These are phyloP conservation scores for Annona squamosa DNA, from an alignment of 164 flowering plant genomes.

Conservation along the genomic window DNA sequence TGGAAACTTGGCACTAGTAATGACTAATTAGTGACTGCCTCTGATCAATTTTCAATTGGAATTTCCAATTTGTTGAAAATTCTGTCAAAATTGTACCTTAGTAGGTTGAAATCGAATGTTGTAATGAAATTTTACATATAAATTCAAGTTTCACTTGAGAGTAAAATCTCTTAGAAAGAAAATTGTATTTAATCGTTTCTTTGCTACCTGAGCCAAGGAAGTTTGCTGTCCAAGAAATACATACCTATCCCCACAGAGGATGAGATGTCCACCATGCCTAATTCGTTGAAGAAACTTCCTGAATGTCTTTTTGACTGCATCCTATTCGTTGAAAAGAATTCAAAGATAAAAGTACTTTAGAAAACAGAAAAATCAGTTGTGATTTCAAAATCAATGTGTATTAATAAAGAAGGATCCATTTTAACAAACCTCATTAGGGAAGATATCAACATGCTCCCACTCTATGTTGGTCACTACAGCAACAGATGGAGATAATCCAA, in stretches of 20 bases:
- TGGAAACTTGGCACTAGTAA: no score
- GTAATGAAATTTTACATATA: not conserved
- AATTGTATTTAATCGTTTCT: not conserved
- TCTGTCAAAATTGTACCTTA: not conserved
- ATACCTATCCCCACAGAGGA: constrained; percentile 46
- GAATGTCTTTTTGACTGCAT: constrained; percentile 27
- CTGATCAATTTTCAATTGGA: not conserved
- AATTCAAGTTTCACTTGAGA: not conserved
- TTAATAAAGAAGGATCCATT: not conserved
- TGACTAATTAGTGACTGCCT: no score
- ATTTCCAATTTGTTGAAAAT: not conserved
- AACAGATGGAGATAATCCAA: constrained; percentile 31
- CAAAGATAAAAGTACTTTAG: not conserved
- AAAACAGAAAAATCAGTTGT: not conserved
- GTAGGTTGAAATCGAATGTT: not conserved
- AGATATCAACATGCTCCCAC: constrained; percentile 50
- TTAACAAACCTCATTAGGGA: constrained; percentile 33
- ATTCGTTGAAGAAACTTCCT: constrained; percentile 31
- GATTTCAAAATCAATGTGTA: not conserved
- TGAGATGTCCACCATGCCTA: constrained; percentile 34
- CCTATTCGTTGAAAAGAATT: constrained; percentile 15
- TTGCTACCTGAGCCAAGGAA: not conserved
- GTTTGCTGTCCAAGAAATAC: not conserved
- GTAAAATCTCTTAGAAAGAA: not conserved
- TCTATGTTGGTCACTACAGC: constrained; percentile 43